These are phyloP conservation scores for Rauvolfia tetraphylla DNA, from an alignment of 257 asterid species.

Conservation along the genomic window DNA sequence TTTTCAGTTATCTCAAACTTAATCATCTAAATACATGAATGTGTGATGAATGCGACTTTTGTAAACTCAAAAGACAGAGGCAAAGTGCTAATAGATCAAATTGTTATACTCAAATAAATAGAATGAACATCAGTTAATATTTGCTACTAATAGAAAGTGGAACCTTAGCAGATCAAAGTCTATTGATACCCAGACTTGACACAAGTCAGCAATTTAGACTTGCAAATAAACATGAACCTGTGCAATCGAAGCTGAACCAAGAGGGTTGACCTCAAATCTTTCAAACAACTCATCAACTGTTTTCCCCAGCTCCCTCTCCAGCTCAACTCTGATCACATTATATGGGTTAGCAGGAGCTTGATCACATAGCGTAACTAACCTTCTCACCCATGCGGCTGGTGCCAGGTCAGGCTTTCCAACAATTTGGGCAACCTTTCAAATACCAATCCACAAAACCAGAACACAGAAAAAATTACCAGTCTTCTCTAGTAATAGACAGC, in stretches of 20 bases:
- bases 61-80: background rate
- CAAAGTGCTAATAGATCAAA: background rate
- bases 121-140: background rate
- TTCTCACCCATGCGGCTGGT: constrained; percentile 93
- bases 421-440: constrained; percentile 76
- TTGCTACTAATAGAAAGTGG: background rate
- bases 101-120: background rate
- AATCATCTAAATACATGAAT: background rate
- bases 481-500: background rate
- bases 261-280: constrained; percentile 70
- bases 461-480: background rate
- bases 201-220: background rate
- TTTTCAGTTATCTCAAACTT: too few relatives aligned
- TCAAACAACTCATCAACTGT: constrained; percentile 69
- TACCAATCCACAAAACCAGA: constrained; percentile 7
- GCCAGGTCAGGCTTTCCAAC: constrained; percentile 98
- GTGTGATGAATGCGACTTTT: background rate
- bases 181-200: background rate
- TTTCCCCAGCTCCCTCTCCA: constrained; percentile 84
- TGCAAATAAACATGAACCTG: constrained; percentile 54
- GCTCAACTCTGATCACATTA: constrained; percentile 53
- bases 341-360: constrained; percentile 87
- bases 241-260: constrained; percentile 98
- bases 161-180: background rate
- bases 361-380: constrained; percentile 95